Evolutionary conservation across 2,329 filamentous ascomycete species (phyloP).

Genomic region (Xylaria sp.): DNA sequence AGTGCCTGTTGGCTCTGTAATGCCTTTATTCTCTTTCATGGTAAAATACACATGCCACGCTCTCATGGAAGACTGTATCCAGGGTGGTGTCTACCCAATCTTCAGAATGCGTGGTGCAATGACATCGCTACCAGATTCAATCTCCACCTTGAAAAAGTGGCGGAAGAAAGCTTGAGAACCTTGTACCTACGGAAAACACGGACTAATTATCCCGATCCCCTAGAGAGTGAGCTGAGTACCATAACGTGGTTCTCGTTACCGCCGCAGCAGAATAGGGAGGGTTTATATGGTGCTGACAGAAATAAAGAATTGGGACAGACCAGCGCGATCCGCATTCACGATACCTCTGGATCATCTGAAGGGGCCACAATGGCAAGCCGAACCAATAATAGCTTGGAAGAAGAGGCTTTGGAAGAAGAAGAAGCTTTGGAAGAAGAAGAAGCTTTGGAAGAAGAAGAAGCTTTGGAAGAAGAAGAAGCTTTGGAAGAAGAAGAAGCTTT

Average conservation of each 20-base stretch:
- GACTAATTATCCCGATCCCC: constrained; percentile 29
- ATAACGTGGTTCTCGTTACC: constrained; percentile 17
- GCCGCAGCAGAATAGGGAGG: not conserved
- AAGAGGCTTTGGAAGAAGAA: not conserved
- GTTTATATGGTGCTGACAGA: not conserved
- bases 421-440: no score
- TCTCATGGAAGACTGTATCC: constrained; percentile 59
- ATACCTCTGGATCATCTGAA: not conserved
- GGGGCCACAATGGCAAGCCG: no score
- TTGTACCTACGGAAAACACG: constrained; percentile 20
- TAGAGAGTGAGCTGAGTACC: constrained; percentile 38
- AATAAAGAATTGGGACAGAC: not conserved
- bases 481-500: no score
- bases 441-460: no score
- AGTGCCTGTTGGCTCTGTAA: constrained; percentile 64
- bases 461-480: not conserved
- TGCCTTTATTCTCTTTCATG: constrained; percentile 57
- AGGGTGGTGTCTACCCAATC: constrained; percentile 57
- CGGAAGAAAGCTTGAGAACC: constrained; percentile 29
- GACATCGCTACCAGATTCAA: constrained; percentile 34
- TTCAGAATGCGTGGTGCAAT: not conserved
- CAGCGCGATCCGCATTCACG: not conserved
- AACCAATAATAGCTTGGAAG: not conserved
- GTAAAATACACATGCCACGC: constrained; percentile 54
- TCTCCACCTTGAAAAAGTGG: constrained; percentile 18